Percentiles rank a stretch among this genome's conserved stretches.
These are phyloP conservation scores for Aleurites moluccanus DNA, from an alignment of 441 rosid species.

Conservation along the genomic window DNA sequence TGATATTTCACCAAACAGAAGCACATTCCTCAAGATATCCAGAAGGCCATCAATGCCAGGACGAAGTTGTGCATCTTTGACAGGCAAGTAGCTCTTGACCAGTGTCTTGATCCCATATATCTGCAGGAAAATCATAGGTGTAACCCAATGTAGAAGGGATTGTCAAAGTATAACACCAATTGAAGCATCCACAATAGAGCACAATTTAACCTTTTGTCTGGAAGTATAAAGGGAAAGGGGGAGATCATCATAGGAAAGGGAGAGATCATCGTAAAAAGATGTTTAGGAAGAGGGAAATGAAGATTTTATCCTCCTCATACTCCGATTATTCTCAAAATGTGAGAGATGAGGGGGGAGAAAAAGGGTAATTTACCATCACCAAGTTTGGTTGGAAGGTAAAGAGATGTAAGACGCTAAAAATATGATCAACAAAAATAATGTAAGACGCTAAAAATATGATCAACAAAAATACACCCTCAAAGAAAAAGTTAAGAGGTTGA, in stretches of 20 bases:
- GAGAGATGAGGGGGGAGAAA: not conserved
- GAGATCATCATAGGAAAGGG: not conserved
- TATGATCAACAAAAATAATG: not conserved
- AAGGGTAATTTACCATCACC: not conserved
- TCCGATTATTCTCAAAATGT: not conserved
- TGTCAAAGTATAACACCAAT: constrained; percentile 25
- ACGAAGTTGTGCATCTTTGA: constrained; percentile 96
- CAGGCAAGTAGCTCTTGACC: constrained; percentile 95
- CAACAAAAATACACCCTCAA: not conserved
- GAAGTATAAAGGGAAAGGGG: not conserved
- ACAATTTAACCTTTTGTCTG: not conserved
- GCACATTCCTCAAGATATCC: constrained; percentile 61
- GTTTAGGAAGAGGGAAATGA: not conserved
- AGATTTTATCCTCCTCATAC: not conserved
- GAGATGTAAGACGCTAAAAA: not conserved
- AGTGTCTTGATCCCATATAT: constrained; percentile 92
- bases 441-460: not conserved
- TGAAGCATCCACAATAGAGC: not conserved
- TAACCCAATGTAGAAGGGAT: constrained; percentile 13
- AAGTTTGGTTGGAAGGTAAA: not conserved
- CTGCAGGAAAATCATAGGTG: constrained; percentile 39
- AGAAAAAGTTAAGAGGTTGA: not conserved
- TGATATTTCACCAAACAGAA: constrained; percentile 80
- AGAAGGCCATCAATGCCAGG: constrained; percentile 76
- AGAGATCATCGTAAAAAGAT: constrained; percentile 1